phyloP scores from a whole-genome alignment of 257 asterid species.

The Solanum clarkiae region DNA sequence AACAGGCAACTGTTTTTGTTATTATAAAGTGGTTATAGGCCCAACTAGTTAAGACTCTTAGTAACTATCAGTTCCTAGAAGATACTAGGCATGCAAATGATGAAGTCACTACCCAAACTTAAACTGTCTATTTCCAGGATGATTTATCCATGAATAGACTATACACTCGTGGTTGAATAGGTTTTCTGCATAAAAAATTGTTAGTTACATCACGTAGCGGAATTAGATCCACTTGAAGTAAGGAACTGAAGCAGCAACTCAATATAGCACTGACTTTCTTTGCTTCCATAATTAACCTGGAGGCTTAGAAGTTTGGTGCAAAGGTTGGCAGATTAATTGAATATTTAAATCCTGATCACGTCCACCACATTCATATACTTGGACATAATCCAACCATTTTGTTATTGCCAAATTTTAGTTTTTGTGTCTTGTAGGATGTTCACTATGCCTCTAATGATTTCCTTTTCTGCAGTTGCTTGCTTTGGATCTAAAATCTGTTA shows the following conservation, averaged over 20 bases:
- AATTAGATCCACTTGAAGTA: not conserved
- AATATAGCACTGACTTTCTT: not conserved
- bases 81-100: not conserved
- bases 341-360: not conserved
- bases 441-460: not conserved
- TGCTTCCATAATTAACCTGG: not conserved
- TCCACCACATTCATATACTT: not conserved
- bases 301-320: not conserved
- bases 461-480: conserved; percentile 50
- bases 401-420: not conserved
- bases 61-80: not conserved
- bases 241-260: not conserved
- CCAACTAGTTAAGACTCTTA: not conserved
- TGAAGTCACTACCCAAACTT: not conserved
- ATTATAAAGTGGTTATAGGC: not conserved
- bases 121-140: not conserved
- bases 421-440: not conserved
- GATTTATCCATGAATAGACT: not conserved
- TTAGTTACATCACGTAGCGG: not conserved
- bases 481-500: conserved; percentile 46
- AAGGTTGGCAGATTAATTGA: not conserved
- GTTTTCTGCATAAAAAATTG: not conserved
- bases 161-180: not conserved
- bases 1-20: not conserved
- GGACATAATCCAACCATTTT: not conserved